Evolutionary conservation across 2,329 filamentous ascomycete species (phyloP).

Genomic region (Fusarium miscanthi): DNA sequence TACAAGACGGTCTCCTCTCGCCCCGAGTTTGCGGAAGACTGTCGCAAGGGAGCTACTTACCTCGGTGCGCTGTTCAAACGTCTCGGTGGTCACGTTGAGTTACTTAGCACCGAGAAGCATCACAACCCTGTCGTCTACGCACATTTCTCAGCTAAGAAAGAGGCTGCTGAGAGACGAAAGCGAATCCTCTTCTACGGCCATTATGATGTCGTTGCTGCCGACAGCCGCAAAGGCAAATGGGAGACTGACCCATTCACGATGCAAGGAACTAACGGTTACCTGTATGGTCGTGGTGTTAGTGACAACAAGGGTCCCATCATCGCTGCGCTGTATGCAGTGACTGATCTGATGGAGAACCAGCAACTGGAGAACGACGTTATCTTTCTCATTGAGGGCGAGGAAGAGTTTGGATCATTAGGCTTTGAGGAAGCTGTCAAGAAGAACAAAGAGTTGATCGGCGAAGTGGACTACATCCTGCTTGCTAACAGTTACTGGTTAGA

Average conservation of each 20-base stretch:
- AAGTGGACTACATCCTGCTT: constrained; percentile 92
- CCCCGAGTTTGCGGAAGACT: constrained; percentile 88
- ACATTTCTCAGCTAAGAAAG: constrained; percentile 81
- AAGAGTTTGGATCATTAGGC: constrained; percentile 92
- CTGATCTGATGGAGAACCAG: constrained; percentile 87
- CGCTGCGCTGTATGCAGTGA: constrained; percentile 92
- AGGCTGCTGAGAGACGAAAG: constrained; percentile 74
- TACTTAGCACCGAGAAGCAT: constrained; percentile 82
- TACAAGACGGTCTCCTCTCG: constrained; percentile 93
- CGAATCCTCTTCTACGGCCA: constrained; percentile 97
- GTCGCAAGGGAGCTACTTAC: constrained; percentile 90
- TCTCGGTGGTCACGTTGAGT: constrained; percentile 87
- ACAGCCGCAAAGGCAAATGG: constrained; percentile 86
- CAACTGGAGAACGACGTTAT: constrained; percentile 86
- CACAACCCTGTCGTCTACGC: constrained; percentile 96
- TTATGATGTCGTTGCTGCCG: constrained; percentile 95
- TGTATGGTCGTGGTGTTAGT: constrained; percentile 95
- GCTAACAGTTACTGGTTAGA: constrained; percentile 99
- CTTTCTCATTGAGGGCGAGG: constrained; percentile 96
- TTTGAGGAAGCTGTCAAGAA: constrained; percentile 85
- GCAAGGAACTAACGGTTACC: constrained; percentile 87
- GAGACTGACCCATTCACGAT: constrained; percentile 88
- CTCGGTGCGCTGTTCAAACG: constrained; percentile 91
- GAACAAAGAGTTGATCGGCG: constrained; percentile 86
- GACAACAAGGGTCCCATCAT: constrained; percentile 98